phyloP scores from a whole-genome alignment of 352 stramenopile species.

The Aphanomyces cochlioides region DNA sequence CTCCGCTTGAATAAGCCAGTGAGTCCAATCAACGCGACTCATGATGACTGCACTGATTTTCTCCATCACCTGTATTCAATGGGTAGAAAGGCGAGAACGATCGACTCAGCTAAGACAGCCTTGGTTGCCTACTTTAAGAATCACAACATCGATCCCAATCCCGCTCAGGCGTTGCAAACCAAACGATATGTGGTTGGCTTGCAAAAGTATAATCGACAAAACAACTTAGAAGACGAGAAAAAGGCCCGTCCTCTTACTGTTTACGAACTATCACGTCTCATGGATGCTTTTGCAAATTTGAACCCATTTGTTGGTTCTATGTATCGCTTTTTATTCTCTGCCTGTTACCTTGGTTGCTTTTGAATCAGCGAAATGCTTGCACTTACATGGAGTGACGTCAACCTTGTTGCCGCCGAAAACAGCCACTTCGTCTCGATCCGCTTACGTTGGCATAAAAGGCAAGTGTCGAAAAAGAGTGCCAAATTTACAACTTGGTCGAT shows the following conservation, averaged over 20 bases:
- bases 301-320: background rate
- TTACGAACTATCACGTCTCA: conserved; percentile 1
- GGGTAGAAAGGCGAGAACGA: too few species aligned
- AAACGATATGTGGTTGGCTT: conserved; percentile 2
- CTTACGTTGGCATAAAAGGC: conserved; percentile 22
- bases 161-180: background rate
- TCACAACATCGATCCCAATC: too few species aligned
- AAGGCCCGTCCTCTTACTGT: conserved; percentile 4
- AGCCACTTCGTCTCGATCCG: conserved; percentile 3
- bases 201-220: conserved; percentile 9
- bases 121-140: too few species aligned
- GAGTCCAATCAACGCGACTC: too few species aligned
- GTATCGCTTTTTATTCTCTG: conserved; percentile 2
- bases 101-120: too few species aligned
- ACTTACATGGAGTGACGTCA: conserved; percentile 11
- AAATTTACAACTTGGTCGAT: conserved; percentile 15
- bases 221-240: conserved; percentile 11
- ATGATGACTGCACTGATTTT: too few species aligned
- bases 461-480: conserved; percentile 12
- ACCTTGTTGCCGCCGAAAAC: background rate
- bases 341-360: conserved; percentile 18
- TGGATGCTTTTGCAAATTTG: background rate
- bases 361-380: conserved; percentile 13
- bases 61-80: too few species aligned
- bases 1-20: too few species aligned